A percentile compares a stretch with the other conserved stretches of the same genome.
Conservation (phyloP, 371 early-diverging fungal species). For the Mortierella sp. region DNA sequence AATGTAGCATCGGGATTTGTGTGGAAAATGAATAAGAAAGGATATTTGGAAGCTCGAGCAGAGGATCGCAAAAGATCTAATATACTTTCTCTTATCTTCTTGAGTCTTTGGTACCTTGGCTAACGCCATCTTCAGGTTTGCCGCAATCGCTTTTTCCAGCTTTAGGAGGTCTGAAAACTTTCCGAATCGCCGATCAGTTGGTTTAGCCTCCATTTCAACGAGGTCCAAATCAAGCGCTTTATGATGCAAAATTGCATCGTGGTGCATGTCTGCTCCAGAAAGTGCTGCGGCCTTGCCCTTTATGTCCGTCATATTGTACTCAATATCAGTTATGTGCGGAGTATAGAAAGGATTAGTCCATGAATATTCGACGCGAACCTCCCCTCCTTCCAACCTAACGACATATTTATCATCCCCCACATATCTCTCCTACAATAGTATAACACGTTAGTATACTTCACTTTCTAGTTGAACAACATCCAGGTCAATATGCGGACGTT, state of each 20-base stretch:
- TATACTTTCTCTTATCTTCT: background rate
- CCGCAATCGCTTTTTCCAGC: conserved; percentile 17
- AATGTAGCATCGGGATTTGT: too few species aligned
- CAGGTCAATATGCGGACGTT: too few species aligned
- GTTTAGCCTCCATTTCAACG: conserved; percentile 20
- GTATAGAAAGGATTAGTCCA: conserved; percentile 20
- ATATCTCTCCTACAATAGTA: too few species aligned
- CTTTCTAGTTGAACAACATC: too few species aligned
- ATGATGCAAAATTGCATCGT: conserved; percentile 16
- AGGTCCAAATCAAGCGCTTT: conserved; percentile 10
- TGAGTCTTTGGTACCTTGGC: background rate
- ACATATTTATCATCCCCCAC: too few species aligned
- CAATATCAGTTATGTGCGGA: conserved; percentile 15
- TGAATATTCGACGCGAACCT: conserved; percentile 21
- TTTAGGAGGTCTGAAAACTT: conserved; percentile 12
- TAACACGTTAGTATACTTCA: too few species aligned
- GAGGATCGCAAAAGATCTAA: too few species aligned
- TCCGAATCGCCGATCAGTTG: conserved; percentile 10
- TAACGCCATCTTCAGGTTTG: background rate
- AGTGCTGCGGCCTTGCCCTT: conserved; percentile 14
- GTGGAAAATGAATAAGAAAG: too few species aligned
- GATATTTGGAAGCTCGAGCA: too few species aligned
- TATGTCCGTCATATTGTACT: conserved; percentile 25
- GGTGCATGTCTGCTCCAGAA: conserved; percentile 13
- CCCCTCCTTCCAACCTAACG: background rate